These are phyloP conservation scores for Ceratocystis cubensis DNA, from an alignment of 2,329 filamentous ascomycete species.

Conservation along the genomic window DNA sequence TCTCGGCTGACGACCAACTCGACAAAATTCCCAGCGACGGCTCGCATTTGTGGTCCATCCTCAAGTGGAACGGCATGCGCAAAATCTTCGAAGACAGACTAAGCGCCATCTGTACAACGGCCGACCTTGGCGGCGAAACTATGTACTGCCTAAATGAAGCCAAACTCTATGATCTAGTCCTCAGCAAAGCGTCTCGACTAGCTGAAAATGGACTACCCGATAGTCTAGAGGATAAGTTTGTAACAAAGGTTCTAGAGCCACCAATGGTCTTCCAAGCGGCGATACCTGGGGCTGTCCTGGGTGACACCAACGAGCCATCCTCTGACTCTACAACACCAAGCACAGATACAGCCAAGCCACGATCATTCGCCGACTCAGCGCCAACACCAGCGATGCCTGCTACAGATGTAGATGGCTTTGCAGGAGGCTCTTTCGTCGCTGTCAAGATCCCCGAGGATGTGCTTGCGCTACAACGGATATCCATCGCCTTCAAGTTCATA, in stretches of 20 bases:
- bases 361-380: conserved; percentile 1
- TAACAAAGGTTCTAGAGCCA: conserved; percentile 60
- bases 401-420: conserved; percentile 28
- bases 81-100: conserved; percentile 52
- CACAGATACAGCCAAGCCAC: neutral
- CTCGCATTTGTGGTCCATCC: conserved; percentile 46
- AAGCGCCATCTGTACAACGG: conserved; percentile 61
- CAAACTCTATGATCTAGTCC: conserved; percentile 54
- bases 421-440: conserved; percentile 23
- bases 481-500: conserved; percentile 53
- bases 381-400: conserved; percentile 29
- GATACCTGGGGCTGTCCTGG: conserved; percentile 21
- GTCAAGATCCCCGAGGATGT: conserved; percentile 33
- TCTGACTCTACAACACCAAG: neutral
- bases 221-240: conserved; percentile 77
- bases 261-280: conserved; percentile 59
- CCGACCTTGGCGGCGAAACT: conserved; percentile 68
- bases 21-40: conserved; percentile 46
- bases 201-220: conserved; percentile 52
- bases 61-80: conserved; percentile 38
- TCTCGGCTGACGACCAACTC: conserved; percentile 59
- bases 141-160: conserved; percentile 70
- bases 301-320: neutral
- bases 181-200: conserved; percentile 61
- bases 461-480: conserved; percentile 48